phyloP scores from a whole-genome alignment of 768 basidiomycete genomes.

The Mycena alexandri region DNA sequence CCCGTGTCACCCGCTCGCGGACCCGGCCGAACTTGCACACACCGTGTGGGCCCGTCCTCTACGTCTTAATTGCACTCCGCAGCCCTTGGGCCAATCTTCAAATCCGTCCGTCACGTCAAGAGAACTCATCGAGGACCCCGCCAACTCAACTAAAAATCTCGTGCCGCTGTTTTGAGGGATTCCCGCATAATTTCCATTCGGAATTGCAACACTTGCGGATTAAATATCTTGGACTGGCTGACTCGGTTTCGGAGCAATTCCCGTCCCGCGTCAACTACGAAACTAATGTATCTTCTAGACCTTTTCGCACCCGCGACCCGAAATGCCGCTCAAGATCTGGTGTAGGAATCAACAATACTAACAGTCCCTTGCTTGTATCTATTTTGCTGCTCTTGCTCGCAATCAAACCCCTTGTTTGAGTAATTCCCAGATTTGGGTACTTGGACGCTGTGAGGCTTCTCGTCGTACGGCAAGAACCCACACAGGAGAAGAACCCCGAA shows the following conservation, averaged over 20 bases:
- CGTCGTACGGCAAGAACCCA: conserved; percentile 4
- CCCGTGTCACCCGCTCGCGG: too few species aligned
- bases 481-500: conserved; percentile 9
- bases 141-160: conserved; percentile 3
- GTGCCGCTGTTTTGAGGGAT: not conserved
- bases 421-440: conserved; percentile 15
- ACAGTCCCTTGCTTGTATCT: not conserved
- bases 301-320: not conserved
- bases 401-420: not conserved
- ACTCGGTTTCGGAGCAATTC: not conserved
- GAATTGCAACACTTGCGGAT: not conserved
- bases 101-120: conserved; percentile 1
- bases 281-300: not conserved
- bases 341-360: too few species aligned
- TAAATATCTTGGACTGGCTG: not conserved
- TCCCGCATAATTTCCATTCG: not conserved
- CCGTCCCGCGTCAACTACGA: not conserved
- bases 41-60: not conserved
- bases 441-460: conserved; percentile 5
- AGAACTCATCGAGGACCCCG: not conserved
- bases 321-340: conserved; percentile 1
- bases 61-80: not conserved
- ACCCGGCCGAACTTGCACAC: too few species aligned
- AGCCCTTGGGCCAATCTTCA: not conserved
- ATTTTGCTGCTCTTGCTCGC: not conserved